phyloP scores from a whole-genome alignment of 768 basidiomycete genomes.

The Xerocomellus intermedius region DNA sequence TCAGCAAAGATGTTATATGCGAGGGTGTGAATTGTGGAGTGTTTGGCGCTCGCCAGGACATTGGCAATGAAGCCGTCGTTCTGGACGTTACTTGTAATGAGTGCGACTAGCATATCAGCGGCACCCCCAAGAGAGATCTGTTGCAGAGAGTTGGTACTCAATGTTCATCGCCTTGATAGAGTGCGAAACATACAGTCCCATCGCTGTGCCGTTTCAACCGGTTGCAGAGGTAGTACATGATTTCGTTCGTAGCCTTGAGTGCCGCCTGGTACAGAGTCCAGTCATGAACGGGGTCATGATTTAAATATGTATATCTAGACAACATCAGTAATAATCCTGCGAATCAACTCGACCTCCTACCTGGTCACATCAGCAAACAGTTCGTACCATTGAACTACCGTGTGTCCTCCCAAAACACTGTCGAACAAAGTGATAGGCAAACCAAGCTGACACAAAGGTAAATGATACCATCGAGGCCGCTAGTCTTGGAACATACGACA shows the following conservation, averaged over 20 bases:
- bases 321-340: neutral
- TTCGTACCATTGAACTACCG: slow-evolving; percentile 44
- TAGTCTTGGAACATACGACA: slow-evolving; percentile 42
- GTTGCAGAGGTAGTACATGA: slow-evolving; percentile 24
- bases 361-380: slow-evolving; percentile 47
- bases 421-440: slow-evolving; percentile 38
- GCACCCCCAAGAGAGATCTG: slow-evolving; percentile 21
- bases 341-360: slow-evolving; percentile 16
- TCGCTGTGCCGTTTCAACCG: slow-evolving; percentile 20
- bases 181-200: slow-evolving; percentile 17
- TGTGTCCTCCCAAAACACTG: slow-evolving; percentile 39
- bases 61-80: slow-evolving; percentile 21
- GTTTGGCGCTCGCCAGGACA: slow-evolving; percentile 5
- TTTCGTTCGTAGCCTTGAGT: slow-evolving; percentile 23
- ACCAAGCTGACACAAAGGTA: slow-evolving; percentile 9
- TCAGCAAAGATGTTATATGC: slow-evolving; percentile 52
- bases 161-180: neutral
- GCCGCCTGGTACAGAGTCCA: slow-evolving; percentile 33
- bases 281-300: slow-evolving; percentile 31
- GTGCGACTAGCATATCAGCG: slow-evolving; percentile 18
- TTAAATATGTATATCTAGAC: slow-evolving; percentile 38
- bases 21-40: slow-evolving; percentile 33
- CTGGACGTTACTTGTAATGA: slow-evolving; percentile 24
- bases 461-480: neutral
- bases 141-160: neutral